Evolutionary conservation across 371 early-diverging fungal genomes (phyloP).

Genomic region (Actinomortierella wolfii): DNA sequence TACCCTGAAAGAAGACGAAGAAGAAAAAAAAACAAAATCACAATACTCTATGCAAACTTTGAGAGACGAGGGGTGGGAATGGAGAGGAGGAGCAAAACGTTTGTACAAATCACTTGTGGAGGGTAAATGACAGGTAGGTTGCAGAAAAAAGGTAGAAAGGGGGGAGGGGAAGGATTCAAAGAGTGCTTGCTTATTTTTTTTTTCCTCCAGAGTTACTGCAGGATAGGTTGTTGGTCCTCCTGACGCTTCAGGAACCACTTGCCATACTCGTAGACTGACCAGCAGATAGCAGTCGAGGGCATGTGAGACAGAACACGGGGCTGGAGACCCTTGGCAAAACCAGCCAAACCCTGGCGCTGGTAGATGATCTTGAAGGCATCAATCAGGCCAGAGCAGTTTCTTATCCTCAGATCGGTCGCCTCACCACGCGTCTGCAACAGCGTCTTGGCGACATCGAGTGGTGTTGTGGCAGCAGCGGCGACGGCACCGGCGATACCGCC

Average conservation of each 20-base stretch:
- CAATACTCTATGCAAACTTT: constrained; percentile 4
- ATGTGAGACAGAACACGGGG: constrained; percentile 88
- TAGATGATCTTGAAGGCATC: constrained; percentile 80
- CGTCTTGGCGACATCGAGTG: constrained; percentile 94
- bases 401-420: constrained; percentile 68
- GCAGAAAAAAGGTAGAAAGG: neutral
- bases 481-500: constrained; percentile 92
- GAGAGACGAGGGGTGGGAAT: no score
- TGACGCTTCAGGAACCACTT: constrained; percentile 66
- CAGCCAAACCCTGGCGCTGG: constrained; percentile 71
- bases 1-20: no score
- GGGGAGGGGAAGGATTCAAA: neutral
- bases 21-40: neutral
- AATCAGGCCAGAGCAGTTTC: constrained; percentile 69
- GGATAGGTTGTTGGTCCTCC: constrained; percentile 41
- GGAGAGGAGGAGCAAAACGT: no score
- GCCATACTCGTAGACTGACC: constrained; percentile 91
- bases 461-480: constrained; percentile 91
- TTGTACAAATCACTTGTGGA: no score
- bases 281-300: constrained; percentile 94
- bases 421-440: constrained; percentile 89
- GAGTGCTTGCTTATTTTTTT: neutral
- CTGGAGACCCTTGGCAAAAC: constrained; percentile 82
- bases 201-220: constrained; percentile 3
- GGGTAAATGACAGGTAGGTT: constrained; percentile 1